Evolutionary conservation across 2,329 filamentous ascomycete genomes (phyloP).

Genomic region (Fusarium pininemorale): DNA sequence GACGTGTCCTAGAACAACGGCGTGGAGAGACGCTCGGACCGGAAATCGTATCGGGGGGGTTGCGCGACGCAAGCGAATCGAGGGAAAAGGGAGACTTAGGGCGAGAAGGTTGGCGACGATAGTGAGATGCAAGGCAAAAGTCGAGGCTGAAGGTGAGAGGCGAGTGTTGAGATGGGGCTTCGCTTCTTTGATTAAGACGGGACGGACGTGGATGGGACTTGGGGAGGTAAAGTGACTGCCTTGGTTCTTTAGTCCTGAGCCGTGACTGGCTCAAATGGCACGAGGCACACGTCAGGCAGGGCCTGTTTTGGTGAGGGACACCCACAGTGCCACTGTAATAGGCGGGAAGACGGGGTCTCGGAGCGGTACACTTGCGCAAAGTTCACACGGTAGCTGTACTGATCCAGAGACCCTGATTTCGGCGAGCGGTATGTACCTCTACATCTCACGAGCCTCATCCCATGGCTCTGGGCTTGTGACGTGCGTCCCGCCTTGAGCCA

Average conservation of each 20-base stretch:
- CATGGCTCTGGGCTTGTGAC: slow-evolving; percentile 20
- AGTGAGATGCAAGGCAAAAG: slow-evolving; percentile 25
- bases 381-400: background rate
- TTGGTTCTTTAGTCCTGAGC: slow-evolving; percentile 27
- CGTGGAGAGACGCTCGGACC: slow-evolving; percentile 34
- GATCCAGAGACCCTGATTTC: background rate
- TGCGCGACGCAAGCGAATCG: slow-evolving; percentile 17
- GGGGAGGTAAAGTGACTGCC: slow-evolving; percentile 32
- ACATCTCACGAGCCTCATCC: slow-evolving; percentile 21
- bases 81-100: slow-evolving; percentile 13
- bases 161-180: slow-evolving; percentile 35
- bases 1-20: slow-evolving; percentile 41
- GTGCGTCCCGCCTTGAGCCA: slow-evolving; percentile 24
- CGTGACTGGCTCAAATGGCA: slow-evolving; percentile 34
- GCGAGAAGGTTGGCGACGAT: slow-evolving; percentile 5
- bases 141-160: slow-evolving; percentile 38
- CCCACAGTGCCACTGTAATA: slow-evolving; percentile 29
- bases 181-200: slow-evolving; percentile 34
- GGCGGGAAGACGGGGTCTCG: slow-evolving; percentile 29
- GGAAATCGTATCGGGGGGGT: slow-evolving; percentile 20
- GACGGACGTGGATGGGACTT: slow-evolving; percentile 24
- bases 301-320: slow-evolving; percentile 31
- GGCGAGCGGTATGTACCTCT: background rate
- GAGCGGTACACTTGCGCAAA: slow-evolving; percentile 13
- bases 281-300: slow-evolving; percentile 41